Conservation (phyloP, 2,329 filamentous ascomycete genomes). For the Clarireedia hainanense region DNA sequence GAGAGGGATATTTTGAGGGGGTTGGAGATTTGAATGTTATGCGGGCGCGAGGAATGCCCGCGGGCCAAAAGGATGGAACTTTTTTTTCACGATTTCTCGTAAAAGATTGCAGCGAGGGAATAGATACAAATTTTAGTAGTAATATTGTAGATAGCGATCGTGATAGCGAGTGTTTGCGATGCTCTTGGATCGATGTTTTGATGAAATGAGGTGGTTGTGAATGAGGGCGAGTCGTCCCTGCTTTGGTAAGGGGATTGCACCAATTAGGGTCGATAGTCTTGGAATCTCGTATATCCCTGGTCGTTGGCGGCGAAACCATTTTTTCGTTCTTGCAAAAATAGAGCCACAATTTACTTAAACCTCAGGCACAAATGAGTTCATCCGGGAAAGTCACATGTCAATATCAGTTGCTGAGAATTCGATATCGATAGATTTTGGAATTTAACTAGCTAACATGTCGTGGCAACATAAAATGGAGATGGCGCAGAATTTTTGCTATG, state of each 20-base stretch:
- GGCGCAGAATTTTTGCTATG: no score
- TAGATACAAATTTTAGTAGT: conserved; percentile 5
- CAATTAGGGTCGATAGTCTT: conserved; percentile 6
- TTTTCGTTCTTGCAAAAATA: neutral
- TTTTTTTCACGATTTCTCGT: no score
- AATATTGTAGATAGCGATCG: conserved; percentile 13
- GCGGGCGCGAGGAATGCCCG: conserved; percentile 8
- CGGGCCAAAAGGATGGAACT: neutral
- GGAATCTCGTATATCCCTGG: conserved; percentile 1
- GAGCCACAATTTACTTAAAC: neutral
- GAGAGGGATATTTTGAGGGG: conserved; percentile 15
- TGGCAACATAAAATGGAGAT: no score
- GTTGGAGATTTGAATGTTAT: conserved; percentile 7
- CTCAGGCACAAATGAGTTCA: neutral
- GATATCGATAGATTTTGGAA: no score
- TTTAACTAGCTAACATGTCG: no score
- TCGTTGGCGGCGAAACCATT: conserved; percentile 10
- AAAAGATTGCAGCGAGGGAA: conserved; percentile 16
- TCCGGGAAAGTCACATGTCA: neutral
- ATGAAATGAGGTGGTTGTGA: conserved; percentile 7
- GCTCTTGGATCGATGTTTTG: conserved; percentile 7
- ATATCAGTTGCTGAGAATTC: neutral
- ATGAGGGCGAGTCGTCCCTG: conserved; percentile 8
- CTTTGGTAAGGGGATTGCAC: neutral
- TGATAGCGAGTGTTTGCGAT: conserved; percentile 5